Evolutionary conservation across 129 eudicot genomes (phyloP), one percentile per base, ranked within the genome.

Genomic region (Escallonia rubra): DNA sequence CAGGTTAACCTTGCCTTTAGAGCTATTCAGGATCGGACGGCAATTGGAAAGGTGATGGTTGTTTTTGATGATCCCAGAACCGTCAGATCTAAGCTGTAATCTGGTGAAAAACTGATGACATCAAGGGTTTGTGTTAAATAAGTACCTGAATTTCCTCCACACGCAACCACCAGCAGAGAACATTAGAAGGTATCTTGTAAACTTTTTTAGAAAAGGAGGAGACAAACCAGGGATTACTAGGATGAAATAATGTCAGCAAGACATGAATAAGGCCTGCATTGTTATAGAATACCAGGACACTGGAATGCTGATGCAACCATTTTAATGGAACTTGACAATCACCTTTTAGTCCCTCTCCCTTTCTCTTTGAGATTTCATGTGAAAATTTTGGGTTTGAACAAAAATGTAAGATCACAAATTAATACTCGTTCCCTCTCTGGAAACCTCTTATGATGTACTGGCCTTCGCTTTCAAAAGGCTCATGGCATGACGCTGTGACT

Each of bases 1-100:
- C 93, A 91, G 97, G 96, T 85, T 9, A 61, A 87, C 68, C 87
- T 88, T 69, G 96, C 96, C 12, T 94, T 94, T 78, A 66, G 80
- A 57, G 96, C 93, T 42, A 87, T 94, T 23, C 84, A 79, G 74
- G 96, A 94, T 54, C 72, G 97, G 72, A 86, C 85, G 76, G 97
- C 79, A 45, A 87, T 89, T 12, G 99, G 99, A 62, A 89, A 94
- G 81, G 95, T 93, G 82, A 78, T 94, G 89, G 75, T 94, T 67
- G 80, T 65, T 40, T 79, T 89, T 40, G 87, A 89, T 64, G 96
- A 85, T 57, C 66, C 63, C 58, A 83, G 72, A 61, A 41, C 75
- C 45, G 81, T 40, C 57, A 69, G 77, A 65, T 61, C 98, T 16
- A 88, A 84, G 82, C 95, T 91, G 63, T 82, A 76, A 69, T 52